phyloP scores from a whole-genome alignment of 2,329 filamentous ascomycete genomes.

The Pestalotiopsis sp. region DNA sequence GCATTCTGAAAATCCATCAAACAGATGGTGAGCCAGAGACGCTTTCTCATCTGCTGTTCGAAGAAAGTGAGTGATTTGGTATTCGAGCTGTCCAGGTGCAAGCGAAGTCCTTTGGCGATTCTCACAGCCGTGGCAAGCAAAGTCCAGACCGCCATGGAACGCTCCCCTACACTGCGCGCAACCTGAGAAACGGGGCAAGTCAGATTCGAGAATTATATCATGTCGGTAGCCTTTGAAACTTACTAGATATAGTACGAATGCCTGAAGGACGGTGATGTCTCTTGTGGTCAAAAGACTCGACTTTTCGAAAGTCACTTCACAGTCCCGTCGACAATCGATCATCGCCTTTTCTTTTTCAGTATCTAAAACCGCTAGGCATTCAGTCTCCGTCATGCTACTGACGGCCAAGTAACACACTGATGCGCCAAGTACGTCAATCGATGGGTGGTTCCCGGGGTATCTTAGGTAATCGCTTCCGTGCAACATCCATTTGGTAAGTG shows the following conservation, averaged over 20 bases:
- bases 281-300: slow-evolving; percentile 24
- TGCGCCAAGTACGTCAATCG: slow-evolving; percentile 17
- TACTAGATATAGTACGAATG: slow-evolving; percentile 32
- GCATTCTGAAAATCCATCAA: slow-evolving; percentile 23
- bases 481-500: slow-evolving; percentile 21
- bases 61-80: slow-evolving; percentile 18
- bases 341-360: slow-evolving; percentile 16
- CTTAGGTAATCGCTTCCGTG: slow-evolving; percentile 22
- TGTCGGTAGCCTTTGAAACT: background rate
- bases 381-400: slow-evolving; percentile 24
- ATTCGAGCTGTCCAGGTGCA: slow-evolving; percentile 15
- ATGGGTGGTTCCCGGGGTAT: slow-evolving; percentile 21
- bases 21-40: slow-evolving; percentile 26
- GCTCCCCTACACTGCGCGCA: slow-evolving; percentile 25
- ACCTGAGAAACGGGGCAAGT: background rate
- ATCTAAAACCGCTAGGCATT: slow-evolving; percentile 19
- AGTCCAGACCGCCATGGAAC: slow-evolving; percentile 29
- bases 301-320: slow-evolving; percentile 22
- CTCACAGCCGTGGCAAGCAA: slow-evolving; percentile 29
- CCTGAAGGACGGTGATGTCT: slow-evolving; percentile 30
- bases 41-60: slow-evolving; percentile 20
- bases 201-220: background rate
- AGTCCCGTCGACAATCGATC: slow-evolving; percentile 16
- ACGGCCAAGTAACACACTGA: slow-evolving; percentile 26
- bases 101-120: slow-evolving; percentile 25